phyloP scores from a whole-genome alignment of 1,139 yeast species.

The Taphrina wiesneri region DNA sequence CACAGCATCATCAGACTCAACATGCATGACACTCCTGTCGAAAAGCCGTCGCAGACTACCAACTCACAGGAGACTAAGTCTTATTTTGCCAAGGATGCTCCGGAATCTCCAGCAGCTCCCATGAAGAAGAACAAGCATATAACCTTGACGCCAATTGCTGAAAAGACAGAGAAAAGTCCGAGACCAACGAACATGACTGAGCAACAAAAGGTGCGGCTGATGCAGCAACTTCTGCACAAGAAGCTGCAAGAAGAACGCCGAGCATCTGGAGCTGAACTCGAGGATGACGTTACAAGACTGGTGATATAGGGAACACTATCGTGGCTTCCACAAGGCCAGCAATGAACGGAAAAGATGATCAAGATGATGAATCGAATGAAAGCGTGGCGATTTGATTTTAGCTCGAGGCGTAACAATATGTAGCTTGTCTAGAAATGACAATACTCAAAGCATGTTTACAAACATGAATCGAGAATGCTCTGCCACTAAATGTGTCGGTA shows the following conservation, averaged over 20 bases:
- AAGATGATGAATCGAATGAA: not conserved
- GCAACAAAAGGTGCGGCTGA: conserved; percentile 16
- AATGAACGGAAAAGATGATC: not conserved
- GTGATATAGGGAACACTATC: not conserved
- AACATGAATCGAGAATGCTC: too few relatives aligned
- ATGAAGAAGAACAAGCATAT: not conserved
- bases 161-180: conserved; percentile 9
- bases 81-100: conserved; percentile 17
- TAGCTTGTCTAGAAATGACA: too few relatives aligned
- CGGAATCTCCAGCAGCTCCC: conserved; percentile 6
- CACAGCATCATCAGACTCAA: conserved; percentile 20
- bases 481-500: too few relatives aligned
- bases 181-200: conserved; percentile 3
- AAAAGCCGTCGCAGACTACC: not conserved
- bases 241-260: conserved; percentile 8
- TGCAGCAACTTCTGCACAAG: conserved; percentile 21
- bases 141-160: not conserved
- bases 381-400: not conserved
- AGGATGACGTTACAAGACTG: conserved; percentile 1
- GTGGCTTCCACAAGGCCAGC: too few relatives aligned
- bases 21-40: not conserved
- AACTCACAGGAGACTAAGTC: not conserved
- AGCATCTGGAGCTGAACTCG: not conserved
- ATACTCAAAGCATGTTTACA: not conserved
- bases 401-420: not conserved